phyloP scores from a whole-genome alignment of 2,329 filamentous ascomycete genomes.

The Monosporascus sp. region DNA sequence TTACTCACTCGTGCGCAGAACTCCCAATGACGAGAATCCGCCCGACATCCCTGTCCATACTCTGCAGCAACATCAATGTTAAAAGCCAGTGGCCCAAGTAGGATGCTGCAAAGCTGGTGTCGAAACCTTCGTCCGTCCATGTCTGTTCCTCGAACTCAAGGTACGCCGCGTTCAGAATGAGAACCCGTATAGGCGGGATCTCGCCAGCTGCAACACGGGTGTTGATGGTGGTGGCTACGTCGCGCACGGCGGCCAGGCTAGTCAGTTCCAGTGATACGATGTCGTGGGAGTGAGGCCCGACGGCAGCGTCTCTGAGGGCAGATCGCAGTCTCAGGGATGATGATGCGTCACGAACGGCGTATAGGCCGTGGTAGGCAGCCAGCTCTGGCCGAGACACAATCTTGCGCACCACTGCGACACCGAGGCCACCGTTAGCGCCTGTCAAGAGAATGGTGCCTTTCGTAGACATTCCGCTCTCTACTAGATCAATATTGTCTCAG shows the following conservation, averaged over 20 bases:
- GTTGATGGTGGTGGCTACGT: constrained; percentile 11
- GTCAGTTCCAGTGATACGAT: constrained; percentile 12
- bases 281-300: constrained; percentile 5
- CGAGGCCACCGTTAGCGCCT: neutral
- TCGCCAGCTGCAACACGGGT: constrained; percentile 10
- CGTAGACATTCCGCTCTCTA: too few relatives aligned
- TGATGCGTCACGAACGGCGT: neutral
- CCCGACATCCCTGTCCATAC: constrained; percentile 15
- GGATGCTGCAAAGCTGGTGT: constrained; percentile 16
- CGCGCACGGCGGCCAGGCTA: constrained; percentile 11
- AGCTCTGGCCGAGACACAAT: neutral
- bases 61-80: constrained; percentile 16
- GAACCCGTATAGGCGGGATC: constrained; percentile 21
- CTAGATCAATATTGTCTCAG: too few relatives aligned
- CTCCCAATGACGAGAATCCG: constrained; percentile 16
- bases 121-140: constrained; percentile 15
- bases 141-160: constrained; percentile 14
- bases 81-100: constrained; percentile 23
- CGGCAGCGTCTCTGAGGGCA: neutral
- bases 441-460: neutral
- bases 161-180: constrained; percentile 23
- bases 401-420: neutral
- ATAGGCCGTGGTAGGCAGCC: neutral
- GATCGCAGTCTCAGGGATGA: neutral
- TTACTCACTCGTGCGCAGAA: constrained; percentile 28